Evolutionary conservation across 768 basidiomycete genomes (phyloP), one percentile per base, ranked within the genome.

Genomic region (Strobilomyces echinocephalus): DNA sequence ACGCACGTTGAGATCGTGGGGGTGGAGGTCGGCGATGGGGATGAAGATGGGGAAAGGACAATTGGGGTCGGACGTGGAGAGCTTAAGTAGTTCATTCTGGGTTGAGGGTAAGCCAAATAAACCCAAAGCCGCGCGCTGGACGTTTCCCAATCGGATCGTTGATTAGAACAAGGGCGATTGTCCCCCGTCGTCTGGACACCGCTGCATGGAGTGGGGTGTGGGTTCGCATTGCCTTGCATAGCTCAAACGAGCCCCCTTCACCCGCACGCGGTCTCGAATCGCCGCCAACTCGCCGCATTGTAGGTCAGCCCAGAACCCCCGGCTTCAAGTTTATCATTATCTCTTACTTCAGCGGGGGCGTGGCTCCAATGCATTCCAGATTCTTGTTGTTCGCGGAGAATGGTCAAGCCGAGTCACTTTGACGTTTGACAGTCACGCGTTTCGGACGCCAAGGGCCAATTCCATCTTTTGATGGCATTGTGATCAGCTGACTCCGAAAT

Each of bases 81-180:
- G 58, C 63, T 71, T 71, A 69, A 71, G 68, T 69, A 69, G 57
- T 55, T 42, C 12, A 49, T 55, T 52, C 46, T 63, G 68, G 68
- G 68, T 58, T 56, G 50, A 69, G 68, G 68, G 68, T 53, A 20
- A 6, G n/a, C 58, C 68, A 69, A 71, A 71, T 28, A 69, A 49
- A n/a, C 24, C 44, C 64, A 69, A 70, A 68, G 10, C 24, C 36
- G 46, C 52, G 58, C 53, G 24, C 50, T 38, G 51, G 11, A 31
- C n/a, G 24, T 52, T 52, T 52, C 58, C 46, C 36, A 56, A 56
- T 21, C 10, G 54, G 30, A 2, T 8, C 2, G 34, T 58, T 56
- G 26, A 34, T 51, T 26, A 36, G 15, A 35, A 35, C 34, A 35
- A 35, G 34, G 8, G 34, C 50, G 53, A 52, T 54, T 55, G 42